phyloP scores from a whole-genome alignment of 2,329 filamentous ascomycete genomes.

The Didymella sp. region DNA sequence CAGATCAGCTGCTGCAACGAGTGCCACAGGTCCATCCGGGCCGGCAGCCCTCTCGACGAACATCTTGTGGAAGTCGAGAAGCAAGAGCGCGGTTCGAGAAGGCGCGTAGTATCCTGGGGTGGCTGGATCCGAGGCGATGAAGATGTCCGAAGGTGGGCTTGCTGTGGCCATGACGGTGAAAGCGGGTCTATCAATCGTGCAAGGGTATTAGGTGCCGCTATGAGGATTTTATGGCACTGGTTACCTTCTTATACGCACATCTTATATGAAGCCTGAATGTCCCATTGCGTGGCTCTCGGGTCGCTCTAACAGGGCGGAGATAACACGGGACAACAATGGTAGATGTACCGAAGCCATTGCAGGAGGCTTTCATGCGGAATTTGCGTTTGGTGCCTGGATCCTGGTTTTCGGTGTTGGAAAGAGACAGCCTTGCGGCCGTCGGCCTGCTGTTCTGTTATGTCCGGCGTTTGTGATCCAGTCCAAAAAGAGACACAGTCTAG shows the following conservation, averaged over 20 bases:
- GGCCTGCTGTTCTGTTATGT: neutral
- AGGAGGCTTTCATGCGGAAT: neutral
- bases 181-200: too few species aligned
- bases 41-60: neutral
- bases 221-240: too few species aligned
- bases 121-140: neutral
- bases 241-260: too few species aligned
- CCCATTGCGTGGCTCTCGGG: too few species aligned
- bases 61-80: conserved; percentile 1
- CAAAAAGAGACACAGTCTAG: neutral
- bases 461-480: neutral
- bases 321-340: neutral
- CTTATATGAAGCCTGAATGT: too few species aligned
- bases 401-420: neutral
- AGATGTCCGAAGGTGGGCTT: neutral
- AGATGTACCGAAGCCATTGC: neutral
- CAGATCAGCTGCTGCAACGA: neutral
- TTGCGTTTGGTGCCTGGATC: neutral
- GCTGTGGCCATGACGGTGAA: neutral
- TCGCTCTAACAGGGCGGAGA: too few species aligned
- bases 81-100: neutral
- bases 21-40: neutral
- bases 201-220: too few species aligned
- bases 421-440: neutral
- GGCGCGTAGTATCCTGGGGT: neutral